These are phyloP conservation scores for Colletotrichum chlorophyti DNA, from an alignment of 2,329 filamentous ascomycete genomes.

Conservation along the genomic window DNA sequence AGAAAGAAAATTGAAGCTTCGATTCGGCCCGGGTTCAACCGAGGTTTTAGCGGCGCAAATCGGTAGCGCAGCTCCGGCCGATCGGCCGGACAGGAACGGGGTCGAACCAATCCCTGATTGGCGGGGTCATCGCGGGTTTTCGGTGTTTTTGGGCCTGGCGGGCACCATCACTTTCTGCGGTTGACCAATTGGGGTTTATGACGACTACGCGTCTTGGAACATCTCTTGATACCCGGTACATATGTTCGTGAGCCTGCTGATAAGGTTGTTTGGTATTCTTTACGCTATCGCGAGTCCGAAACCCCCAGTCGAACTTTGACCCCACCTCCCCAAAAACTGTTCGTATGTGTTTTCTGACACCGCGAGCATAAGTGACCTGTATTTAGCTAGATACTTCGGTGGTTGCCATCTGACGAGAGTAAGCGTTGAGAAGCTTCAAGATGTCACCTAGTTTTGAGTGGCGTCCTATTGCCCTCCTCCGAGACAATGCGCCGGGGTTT, in stretches of 20 bases:
- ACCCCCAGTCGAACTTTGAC: no score
- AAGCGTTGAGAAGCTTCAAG: not conserved
- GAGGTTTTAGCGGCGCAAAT: slow-evolving; percentile 30
- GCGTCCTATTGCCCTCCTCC: slow-evolving; percentile 47
- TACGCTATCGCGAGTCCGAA: no score
- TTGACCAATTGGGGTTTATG: no score
- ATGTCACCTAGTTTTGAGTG: slow-evolving; percentile 40
- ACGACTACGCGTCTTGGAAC: no score
- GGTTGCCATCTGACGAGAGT: not conserved
- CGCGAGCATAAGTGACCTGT: not conserved
- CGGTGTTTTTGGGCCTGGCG: no score
- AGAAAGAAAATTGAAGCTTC: slow-evolving; percentile 30
- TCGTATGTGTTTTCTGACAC: no score
- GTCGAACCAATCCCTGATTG: no score
- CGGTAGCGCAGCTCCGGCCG: slow-evolving; percentile 15
- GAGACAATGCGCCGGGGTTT: slow-evolving; percentile 35
- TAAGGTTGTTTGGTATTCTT: no score
- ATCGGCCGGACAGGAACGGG: slow-evolving; percentile 9
- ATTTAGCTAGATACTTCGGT: not conserved
- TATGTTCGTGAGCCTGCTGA: no score
- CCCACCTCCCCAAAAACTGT: no score
- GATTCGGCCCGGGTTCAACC: slow-evolving; percentile 17
- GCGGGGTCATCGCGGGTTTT: no score
- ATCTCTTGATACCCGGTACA: no score
- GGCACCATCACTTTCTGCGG: slow-evolving; percentile 11